Base-by-base conservation (phyloP, 768 basidiomycete genomes). In the Boletus subparvulus region DNA sequence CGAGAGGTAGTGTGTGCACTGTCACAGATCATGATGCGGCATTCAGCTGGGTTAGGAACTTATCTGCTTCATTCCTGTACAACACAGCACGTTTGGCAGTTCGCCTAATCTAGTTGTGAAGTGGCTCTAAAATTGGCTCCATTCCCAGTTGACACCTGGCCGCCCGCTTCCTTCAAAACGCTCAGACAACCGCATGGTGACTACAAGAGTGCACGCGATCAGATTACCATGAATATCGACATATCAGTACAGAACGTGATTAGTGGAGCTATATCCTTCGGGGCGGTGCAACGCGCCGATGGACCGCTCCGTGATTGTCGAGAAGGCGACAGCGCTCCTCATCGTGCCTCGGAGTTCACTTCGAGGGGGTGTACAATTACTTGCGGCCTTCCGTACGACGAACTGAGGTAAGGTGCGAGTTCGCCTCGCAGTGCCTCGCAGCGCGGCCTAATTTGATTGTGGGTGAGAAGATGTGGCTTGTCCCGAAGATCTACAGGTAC, bases 401-500 rank as follows among this genome's bases (percentile, higher is more conserved):
- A 52, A 52, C 41, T 52, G 51, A 52, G 42, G 24, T 46, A 36
- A 32, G 30, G 19, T 41, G 39, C 13, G n/a, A 6, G 33, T 52
- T 30, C 16, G 30, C 19, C 13, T 42, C 36, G 3, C 16, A 21
- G 19, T 32, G 32, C 47, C 47, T 26, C 47, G 13, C 47, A 32
- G 50, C 28, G 6, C 24, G 24, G 35, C 52, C 35, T 26, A 19
- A 36, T 26, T 28, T 10, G 35, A 37, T 17, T 53, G 52, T 24
- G 54, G 41, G 54, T 50, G 46, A 32, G 50, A 47, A 46, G 30
- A 30, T 28, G 11, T 28, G 40, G 19, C 14, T 32, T 5, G 35
- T 52, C 24, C 44, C 50, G 60, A 33, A 30, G 65, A 64, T 64
- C 56, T 64, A 41, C 59, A 61, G 58, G 61, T 43, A 47, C 55